Evolutionary conservation across 805 yeast species (phyloP).

Genomic region (Candida boleticola): DNA sequence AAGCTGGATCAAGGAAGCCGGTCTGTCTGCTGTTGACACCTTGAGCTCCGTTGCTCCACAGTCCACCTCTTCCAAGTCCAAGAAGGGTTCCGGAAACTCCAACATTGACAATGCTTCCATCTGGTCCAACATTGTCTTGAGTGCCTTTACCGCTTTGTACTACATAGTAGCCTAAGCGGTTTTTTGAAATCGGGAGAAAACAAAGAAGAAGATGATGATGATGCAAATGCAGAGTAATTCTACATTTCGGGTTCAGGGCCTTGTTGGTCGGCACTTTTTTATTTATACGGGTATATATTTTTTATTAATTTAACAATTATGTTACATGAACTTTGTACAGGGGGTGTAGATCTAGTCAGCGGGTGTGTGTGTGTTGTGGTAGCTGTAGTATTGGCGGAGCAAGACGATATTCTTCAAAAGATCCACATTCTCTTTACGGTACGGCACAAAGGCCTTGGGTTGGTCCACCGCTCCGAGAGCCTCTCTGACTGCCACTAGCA

Average conservation of each 20-base stretch:
- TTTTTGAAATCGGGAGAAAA: no score
- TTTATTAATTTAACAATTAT: no score
- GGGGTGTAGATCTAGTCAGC: no score
- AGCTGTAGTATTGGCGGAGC: neutral
- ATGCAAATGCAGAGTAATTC: no score
- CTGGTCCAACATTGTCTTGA: conserved; percentile 8
- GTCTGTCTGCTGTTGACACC: conserved; percentile 21
- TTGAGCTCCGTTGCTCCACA: conserved; percentile 27
- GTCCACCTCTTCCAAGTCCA: conserved; percentile 17
- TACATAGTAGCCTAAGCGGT: neutral
- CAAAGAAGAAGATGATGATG: neutral
- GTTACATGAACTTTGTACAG: no score
- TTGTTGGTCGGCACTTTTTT: no score
- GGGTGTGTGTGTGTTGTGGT: neutral
- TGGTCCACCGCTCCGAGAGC: neutral
- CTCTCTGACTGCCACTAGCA: no score
- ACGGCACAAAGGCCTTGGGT: neutral
- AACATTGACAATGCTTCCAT: conserved; percentile 3
- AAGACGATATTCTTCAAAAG: neutral
- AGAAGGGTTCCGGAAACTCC: conserved; percentile 14
- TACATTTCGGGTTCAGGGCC: no score
- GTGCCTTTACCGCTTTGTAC: neutral
- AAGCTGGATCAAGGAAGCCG: conserved; percentile 43
- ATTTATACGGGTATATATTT: neutral
- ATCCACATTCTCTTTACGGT: neutral